Evolutionary conservation across 2,329 filamentous ascomycete genomes (phyloP).

Genomic region (Colletotrichum liaoningense): DNA sequence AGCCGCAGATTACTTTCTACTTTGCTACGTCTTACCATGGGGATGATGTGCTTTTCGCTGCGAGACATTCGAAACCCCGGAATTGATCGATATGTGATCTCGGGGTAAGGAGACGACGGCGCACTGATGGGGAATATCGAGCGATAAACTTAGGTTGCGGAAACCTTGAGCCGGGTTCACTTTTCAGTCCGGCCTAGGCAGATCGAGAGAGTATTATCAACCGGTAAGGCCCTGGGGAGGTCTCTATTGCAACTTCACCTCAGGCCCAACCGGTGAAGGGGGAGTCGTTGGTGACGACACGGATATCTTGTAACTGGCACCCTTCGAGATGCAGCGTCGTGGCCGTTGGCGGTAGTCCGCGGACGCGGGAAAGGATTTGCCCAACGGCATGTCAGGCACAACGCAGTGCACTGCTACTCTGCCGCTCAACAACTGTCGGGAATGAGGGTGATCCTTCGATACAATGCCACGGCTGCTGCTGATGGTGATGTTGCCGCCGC

Average conservation of each 20-base stretch:
- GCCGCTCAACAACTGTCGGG: not conserved
- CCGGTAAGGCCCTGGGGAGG: not conserved
- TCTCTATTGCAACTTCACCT: not conserved
- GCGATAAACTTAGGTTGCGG: not conserved
- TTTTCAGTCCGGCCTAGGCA: not conserved
- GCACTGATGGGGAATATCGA: constrained; percentile 5
- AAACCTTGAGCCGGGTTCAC: not conserved
- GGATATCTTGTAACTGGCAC: not conserved
- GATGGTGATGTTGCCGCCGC: not conserved
- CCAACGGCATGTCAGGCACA: constrained; percentile 19
- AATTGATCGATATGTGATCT: constrained; percentile 13
- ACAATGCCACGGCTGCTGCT: not conserved
- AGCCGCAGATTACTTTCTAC: not conserved
- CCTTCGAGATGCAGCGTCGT: not conserved
- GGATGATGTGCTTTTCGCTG: not conserved
- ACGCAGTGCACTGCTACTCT: constrained; percentile 17
- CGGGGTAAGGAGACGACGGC: not conserved
- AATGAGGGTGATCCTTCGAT: not conserved
- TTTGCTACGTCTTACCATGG: not conserved
- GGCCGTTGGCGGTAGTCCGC: not conserved
- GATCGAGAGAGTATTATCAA: not conserved
- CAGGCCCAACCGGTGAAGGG: not conserved
- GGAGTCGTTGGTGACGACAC: not conserved
- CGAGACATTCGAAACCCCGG: constrained; percentile 11
- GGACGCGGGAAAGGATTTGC: not conserved